Evolutionary conservation across 495 filamentous ascomycete genomes (phyloP).

Genomic region (Hypoxylon intermedium): DNA sequence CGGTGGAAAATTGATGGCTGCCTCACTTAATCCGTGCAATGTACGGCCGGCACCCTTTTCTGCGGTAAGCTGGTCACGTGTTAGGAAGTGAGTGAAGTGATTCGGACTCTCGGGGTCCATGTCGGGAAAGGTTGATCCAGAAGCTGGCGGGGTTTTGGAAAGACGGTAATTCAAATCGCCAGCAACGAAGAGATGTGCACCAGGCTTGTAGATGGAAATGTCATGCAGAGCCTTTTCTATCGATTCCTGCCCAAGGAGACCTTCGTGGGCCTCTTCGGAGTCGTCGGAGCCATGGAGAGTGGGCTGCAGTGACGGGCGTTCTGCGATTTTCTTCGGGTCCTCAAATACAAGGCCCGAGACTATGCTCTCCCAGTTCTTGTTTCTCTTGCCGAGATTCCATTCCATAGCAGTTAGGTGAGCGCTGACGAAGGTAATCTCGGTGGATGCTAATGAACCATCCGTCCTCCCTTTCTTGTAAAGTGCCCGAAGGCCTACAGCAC

Average conservation of each 20-base stretch:
- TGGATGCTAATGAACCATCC: constrained; percentile 37
- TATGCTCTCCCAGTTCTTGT: constrained; percentile 84
- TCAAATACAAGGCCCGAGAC: constrained; percentile 79
- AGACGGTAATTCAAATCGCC: constrained; percentile 98
- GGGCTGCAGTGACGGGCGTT: constrained; percentile 15
- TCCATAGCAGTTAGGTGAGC: constrained; percentile 93
- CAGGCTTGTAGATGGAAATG: constrained; percentile 71
- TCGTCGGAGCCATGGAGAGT: constrained; percentile 30
- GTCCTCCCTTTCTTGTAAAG: constrained; percentile 51
- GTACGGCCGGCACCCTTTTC: constrained; percentile 70
- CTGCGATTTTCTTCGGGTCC: constrained; percentile 46
- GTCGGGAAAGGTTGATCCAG: constrained; percentile 61
- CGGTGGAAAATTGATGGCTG: constrained; percentile 79
- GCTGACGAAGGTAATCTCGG: constrained; percentile 80
- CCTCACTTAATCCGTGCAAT: constrained; percentile 78
- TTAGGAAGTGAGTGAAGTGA: constrained; percentile 62
- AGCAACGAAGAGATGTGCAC: constrained; percentile 79
- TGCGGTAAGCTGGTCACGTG: constrained; percentile 75
- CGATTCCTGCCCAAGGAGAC: constrained; percentile 15
- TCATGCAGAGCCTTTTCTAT: constrained; percentile 43
- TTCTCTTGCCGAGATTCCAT: constrained; percentile 69
- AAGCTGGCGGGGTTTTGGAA: constrained; percentile 61
- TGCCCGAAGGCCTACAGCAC: constrained; percentile 80
- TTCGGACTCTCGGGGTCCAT: constrained; percentile 63
- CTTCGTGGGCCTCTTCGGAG: constrained; percentile 33